Conservation (phyloP, 106 monocot species). For the Posidonia australis region DNA sequence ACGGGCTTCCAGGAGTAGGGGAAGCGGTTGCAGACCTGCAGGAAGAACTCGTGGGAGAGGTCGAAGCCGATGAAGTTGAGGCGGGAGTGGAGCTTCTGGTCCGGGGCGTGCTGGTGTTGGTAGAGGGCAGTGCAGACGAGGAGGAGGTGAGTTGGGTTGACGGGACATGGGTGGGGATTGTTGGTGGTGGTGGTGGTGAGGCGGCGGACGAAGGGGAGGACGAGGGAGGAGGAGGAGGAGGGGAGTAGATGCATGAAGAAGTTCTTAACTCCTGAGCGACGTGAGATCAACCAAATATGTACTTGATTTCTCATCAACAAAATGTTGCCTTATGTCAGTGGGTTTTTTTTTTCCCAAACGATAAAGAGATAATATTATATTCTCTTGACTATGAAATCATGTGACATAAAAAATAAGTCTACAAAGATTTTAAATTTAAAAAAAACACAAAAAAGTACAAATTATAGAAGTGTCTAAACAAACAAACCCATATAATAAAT, state of each 20-base stretch:
- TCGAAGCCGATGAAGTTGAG: slow-evolving; percentile 29
- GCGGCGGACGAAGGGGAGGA: slow-evolving; percentile 2
- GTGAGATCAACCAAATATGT: too few species aligned
- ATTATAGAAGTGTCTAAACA: too few species aligned
- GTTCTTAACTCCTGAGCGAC: too few species aligned
- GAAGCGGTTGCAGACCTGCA: slow-evolving; percentile 65
- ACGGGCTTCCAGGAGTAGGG: slow-evolving; percentile 64
- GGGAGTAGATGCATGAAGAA: background rate
- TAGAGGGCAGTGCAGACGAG: slow-evolving; percentile 71
- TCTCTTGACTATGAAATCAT: too few species aligned
- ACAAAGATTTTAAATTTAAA: too few species aligned
- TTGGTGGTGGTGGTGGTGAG: slow-evolving; percentile 1
- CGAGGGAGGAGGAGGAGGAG: background rate
- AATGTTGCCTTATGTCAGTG: too few species aligned
- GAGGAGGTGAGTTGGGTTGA: slow-evolving; percentile 47
- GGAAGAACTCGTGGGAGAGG: slow-evolving; percentile 56
- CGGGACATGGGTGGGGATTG: background rate
- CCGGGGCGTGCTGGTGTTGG: slow-evolving; percentile 51
- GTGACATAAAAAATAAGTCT: too few species aligned
- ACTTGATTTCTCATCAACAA: too few species aligned
- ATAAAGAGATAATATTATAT: too few species aligned
- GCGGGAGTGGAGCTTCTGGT: slow-evolving; percentile 31
- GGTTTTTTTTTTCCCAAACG: too few species aligned
- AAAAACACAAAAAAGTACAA: too few species aligned
- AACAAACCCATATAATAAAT: too few species aligned